phyloP scores from a whole-genome alignment of 2,329 filamentous ascomycete genomes.

The Dactylellina sp. region DNA sequence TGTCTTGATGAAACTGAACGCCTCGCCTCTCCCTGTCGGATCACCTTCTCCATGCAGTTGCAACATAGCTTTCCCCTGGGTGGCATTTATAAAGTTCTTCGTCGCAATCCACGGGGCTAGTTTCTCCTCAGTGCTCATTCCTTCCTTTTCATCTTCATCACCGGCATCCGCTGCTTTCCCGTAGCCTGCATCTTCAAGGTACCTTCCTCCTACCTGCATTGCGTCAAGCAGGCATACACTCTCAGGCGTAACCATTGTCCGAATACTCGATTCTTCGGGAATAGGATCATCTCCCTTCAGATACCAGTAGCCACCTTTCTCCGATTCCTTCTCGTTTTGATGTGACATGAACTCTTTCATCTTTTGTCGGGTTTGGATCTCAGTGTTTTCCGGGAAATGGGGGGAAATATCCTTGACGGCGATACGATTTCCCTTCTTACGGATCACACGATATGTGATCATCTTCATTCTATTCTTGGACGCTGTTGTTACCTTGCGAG shows the following conservation, averaged over 20 bases:
- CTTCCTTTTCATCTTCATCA: slow-evolving; percentile 65
- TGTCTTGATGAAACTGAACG: slow-evolving; percentile 96
- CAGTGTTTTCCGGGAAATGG: slow-evolving; percentile 91
- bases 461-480: slow-evolving; percentile 97
- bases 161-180: slow-evolving; percentile 72
- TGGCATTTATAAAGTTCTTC: slow-evolving; percentile 95
- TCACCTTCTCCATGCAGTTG: slow-evolving; percentile 94
- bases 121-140: slow-evolving; percentile 72
- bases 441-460: slow-evolving; percentile 89
- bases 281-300: slow-evolving; percentile 78
- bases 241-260: slow-evolving; percentile 91
- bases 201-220: slow-evolving; percentile 94
- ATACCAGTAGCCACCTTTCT: slow-evolving; percentile 79
- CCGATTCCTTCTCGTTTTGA: slow-evolving; percentile 69
- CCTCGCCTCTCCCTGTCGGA: slow-evolving; percentile 90
- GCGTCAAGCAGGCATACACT: slow-evolving; percentile 94
- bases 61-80: slow-evolving; percentile 95
- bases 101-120: slow-evolving; percentile 96
- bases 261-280: slow-evolving; percentile 82
- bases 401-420: slow-evolving; percentile 86
- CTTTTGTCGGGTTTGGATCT: slow-evolving; percentile 95
- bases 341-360: slow-evolving; percentile 94
- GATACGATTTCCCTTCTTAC: slow-evolving; percentile 77
- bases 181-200: slow-evolving; percentile 90
- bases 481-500: slow-evolving; percentile 94